Percentiles rank a stretch among this genome's conserved stretches.
phyloP scores from a whole-genome alignment of 176 grass and related monocot species.

The Phragmites australis region DNA sequence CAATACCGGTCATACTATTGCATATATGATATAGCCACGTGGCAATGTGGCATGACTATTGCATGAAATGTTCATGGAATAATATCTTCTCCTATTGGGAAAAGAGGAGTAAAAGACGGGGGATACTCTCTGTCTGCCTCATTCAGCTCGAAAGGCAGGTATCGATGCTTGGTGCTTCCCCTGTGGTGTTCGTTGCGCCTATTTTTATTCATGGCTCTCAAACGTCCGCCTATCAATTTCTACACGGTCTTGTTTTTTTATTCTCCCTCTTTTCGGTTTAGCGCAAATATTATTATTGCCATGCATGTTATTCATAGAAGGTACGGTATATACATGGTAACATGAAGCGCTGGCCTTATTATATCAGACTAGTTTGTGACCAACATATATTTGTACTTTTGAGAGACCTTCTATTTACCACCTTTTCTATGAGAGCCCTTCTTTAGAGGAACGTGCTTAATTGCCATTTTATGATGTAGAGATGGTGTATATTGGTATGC shows the following conservation, averaged over 20 bases:
- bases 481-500: background rate
- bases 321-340: background rate
- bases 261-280: background rate
- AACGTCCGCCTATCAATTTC: background rate
- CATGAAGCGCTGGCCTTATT: too few relatives aligned
- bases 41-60: background rate
- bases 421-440: too few relatives aligned
- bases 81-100: background rate
- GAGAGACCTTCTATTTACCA: too few relatives aligned
- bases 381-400: too few relatives aligned
- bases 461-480: background rate
- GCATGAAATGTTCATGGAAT: conserved; percentile 3
- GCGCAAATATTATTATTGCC: background rate
- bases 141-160: background rate
- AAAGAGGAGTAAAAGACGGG: conserved; percentile 23
- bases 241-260: background rate
- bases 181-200: conserved; percentile 7
- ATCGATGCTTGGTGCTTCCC: background rate
- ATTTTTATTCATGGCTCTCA: background rate
- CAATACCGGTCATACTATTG: background rate
- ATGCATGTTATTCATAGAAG: too few relatives aligned
- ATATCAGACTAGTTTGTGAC: too few relatives aligned
- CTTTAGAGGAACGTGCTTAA: too few relatives aligned
- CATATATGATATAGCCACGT: background rate
- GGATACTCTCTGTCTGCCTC: conserved; percentile 39